Evolutionary conservation across 2,329 filamentous ascomycete species (phyloP), one percentile per base, ranked within the genome.

Genomic region (Botryotinia narcissicola): DNA sequence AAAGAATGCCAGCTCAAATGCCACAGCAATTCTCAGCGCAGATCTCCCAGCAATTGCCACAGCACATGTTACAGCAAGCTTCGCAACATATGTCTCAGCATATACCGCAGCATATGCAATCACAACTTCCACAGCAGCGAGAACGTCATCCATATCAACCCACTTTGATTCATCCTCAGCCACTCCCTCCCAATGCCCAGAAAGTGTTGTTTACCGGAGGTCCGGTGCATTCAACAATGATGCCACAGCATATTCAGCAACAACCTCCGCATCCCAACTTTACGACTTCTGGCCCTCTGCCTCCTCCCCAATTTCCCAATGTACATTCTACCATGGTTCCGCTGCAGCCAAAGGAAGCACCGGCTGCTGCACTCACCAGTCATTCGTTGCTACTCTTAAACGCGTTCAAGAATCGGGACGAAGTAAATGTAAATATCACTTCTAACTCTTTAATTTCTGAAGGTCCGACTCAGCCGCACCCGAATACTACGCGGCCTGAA

Each of bases 131-230:
- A 70, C 75, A 75, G 70, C 78, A 79, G 70, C 70, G 75, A 64
- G 76, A 76, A 63, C 75, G 75, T 51, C 76, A 79, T 74, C 72
- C 76, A 61, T 80, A 79, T 76, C 80, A 77, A 59, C 80, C 77
- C 59, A 80, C 81, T 70, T 71, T 83, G 14, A 76, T 81, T 72
- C 80, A 81, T 70, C 80, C 80, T 20, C 81, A 82, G 74, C 80
- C 81, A 67, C 75, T 81, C 18, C 87, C 87, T 42, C 87, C 87
- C 10, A 86, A 88, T 64, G 86, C 88, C 1, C 87, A 89, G 74
- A 85, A 86, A 75, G 84, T 85, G 10, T 81, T 87, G 72, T 85
- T 88, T 61, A 84, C 85, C 81, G 40, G 82, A 79, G 74, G 80
- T 77, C 63, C 79, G 77, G 63, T 81, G 80, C 66, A 80, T 76